Conservation (phyloP, 2,329 filamentous ascomycete genomes). For the Mycosphaerella sp. region DNA sequence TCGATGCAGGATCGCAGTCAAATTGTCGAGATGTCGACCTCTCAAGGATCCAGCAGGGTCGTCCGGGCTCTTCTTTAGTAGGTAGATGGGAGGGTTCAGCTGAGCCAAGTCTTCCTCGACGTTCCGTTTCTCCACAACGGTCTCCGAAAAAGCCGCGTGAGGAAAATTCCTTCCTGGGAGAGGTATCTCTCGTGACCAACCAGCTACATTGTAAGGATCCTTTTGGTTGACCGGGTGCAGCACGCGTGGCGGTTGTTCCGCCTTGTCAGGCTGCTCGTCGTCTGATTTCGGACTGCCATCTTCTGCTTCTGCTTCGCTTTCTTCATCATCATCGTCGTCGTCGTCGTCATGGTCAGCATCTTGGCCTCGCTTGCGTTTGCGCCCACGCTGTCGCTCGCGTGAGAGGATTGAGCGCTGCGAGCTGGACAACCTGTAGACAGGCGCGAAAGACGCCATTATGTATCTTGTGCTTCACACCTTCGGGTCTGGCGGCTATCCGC, state of each 20-base stretch:
- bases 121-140: constrained; percentile 22
- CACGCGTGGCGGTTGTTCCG: constrained; percentile 15
- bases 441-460: constrained; percentile 27
- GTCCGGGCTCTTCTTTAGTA: constrained; percentile 19
- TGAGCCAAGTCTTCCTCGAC: constrained; percentile 38
- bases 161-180: constrained; percentile 42
- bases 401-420: constrained; percentile 24
- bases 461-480: constrained; percentile 6
- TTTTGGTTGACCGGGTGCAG: constrained; percentile 26
- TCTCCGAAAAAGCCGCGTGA: constrained; percentile 34
- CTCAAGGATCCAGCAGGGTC: constrained; percentile 33
- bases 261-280: constrained; percentile 4
- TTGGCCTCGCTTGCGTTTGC: constrained; percentile 26
- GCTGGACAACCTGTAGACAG: constrained; percentile 24
- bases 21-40: constrained; percentile 55
- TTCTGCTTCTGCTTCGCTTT: constrained; percentile 3
- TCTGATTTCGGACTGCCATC: constrained; percentile 7
- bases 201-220: constrained; percentile 37
- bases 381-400: constrained; percentile 23
- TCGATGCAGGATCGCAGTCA: constrained; percentile 64
- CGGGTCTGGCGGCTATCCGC: not conserved
- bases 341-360: constrained; percentile 16
- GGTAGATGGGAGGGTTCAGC: constrained; percentile 39
- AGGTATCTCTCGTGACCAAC: constrained; percentile 35
- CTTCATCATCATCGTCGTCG: not conserved